These are phyloP conservation scores for Cucumis melo DNA, from an alignment of 306 rosid genomes.

Conservation along the genomic window DNA sequence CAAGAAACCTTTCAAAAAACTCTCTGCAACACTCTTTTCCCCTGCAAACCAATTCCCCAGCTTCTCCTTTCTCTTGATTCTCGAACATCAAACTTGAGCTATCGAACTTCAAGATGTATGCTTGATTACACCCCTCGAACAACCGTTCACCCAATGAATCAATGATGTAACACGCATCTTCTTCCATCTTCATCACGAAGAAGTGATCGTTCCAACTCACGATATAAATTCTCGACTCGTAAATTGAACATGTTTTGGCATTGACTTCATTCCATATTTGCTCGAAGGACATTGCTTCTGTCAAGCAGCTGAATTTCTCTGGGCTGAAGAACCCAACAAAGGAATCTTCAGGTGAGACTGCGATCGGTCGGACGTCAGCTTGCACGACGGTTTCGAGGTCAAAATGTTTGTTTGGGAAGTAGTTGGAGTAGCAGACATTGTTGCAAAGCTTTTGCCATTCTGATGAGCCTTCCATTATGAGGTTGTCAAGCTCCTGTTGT, in stretches of 20 bases:
- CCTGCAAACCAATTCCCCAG: constrained; percentile 9
- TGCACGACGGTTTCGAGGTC: constrained; percentile 59
- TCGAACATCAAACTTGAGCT: constrained; percentile 32
- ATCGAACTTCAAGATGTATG: constrained; percentile 53
- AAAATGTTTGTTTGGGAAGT: constrained; percentile 57
- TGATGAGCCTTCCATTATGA: constrained; percentile 50
- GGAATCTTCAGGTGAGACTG: constrained; percentile 29
- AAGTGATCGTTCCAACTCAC: constrained; percentile 91
- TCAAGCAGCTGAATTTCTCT: constrained; percentile 49
- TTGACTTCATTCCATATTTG: constrained; percentile 51
- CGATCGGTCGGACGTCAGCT: constrained; percentile 44
- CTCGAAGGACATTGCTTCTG: constrained; percentile 62
- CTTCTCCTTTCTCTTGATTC: constrained; percentile 3
- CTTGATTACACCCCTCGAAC: constrained; percentile 48
- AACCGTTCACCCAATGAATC: constrained; percentile 68
- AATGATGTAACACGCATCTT: constrained; percentile 45
- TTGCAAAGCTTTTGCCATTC: constrained; percentile 60
- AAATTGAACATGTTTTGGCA: not conserved
- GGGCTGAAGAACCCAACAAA: constrained; percentile 69
- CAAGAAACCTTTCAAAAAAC: constrained; percentile 57
- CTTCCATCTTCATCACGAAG: constrained; percentile 56
- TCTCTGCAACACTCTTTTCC: constrained; percentile 82
- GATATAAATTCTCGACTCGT: constrained; percentile 39
- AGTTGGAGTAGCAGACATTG: constrained; percentile 18
- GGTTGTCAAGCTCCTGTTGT: constrained; percentile 34